Conservation (phyloP, 805 yeast genomes). For the Brettanomyces nanus region DNA sequence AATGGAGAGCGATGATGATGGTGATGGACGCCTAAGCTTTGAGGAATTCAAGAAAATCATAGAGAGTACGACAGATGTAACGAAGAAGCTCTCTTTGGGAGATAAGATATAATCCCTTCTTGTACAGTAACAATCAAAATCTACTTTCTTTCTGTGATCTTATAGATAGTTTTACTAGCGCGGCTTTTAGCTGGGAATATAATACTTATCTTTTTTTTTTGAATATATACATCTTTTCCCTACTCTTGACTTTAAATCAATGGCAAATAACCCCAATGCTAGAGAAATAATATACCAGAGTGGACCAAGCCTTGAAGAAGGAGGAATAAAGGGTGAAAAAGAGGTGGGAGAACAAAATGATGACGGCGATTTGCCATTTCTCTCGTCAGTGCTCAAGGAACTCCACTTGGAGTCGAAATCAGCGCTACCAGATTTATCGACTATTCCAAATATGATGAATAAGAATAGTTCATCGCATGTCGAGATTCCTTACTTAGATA, state of each 20-base stretch:
- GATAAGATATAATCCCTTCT: conserved; percentile 18
- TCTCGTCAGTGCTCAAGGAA: conserved; percentile 5
- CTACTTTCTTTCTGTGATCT: no score
- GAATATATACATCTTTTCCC: no score
- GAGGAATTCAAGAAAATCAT: conserved; percentile 76
- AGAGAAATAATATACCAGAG: not conserved
- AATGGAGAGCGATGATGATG: conserved; percentile 83
- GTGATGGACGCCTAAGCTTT: conserved; percentile 78
- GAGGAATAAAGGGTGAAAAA: not conserved
- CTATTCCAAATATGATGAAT: not conserved
- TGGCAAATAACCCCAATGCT: not conserved
- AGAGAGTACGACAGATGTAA: conserved; percentile 34
- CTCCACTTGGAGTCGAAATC: not conserved
- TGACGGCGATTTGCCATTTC: conserved; percentile 5
- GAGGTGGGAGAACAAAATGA: not conserved
- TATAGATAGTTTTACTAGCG: no score
- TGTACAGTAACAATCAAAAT: not conserved
- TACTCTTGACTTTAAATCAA: not conserved
- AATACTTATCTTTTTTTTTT: no score
- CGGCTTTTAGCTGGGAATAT: no score
- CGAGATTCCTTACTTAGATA: conserved; percentile 7
- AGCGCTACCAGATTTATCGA: not conserved
- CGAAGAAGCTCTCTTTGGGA: conserved; percentile 23
- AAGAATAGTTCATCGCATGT: not conserved
- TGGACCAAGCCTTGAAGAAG: not conserved